Conservation (phyloP, 2,329 filamentous ascomycete species). For the Diaporthe amygdali region DNA sequence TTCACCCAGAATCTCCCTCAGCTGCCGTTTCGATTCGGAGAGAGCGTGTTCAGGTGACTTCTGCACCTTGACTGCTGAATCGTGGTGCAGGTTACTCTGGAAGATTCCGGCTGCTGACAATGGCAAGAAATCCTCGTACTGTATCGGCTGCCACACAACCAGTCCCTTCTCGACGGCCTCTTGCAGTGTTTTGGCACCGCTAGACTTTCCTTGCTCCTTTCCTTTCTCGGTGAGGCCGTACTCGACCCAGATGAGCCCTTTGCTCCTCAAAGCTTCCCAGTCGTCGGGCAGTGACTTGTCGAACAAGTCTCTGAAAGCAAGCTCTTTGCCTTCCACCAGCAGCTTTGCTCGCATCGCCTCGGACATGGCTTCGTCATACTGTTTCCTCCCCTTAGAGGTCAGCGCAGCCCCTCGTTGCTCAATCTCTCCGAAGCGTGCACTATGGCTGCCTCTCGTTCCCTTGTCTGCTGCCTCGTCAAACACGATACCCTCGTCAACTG, state of each 20-base stretch:
- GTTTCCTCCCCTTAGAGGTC: slow-evolving; percentile 46
- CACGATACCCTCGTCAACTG: slow-evolving; percentile 51
- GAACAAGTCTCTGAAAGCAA: not conserved
- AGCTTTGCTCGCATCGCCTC: slow-evolving; percentile 31
- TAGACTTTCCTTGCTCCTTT: not conserved
- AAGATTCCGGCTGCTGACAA: slow-evolving; percentile 56
- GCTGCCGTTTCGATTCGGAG: not conserved
- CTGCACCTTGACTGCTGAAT: not conserved
- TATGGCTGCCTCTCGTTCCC: slow-evolving; percentile 44
- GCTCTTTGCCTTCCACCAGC: not conserved
- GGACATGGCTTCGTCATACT: slow-evolving; percentile 52
- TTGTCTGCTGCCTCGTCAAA: slow-evolving; percentile 35
- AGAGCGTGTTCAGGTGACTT: not conserved
- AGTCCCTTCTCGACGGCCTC: slow-evolving; percentile 33
- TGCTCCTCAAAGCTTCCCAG: slow-evolving; percentile 40
- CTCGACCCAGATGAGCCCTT: slow-evolving; percentile 44
- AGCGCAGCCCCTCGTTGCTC: slow-evolving; percentile 58
- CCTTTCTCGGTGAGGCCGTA: slow-evolving; percentile 35
- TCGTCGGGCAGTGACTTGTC: slow-evolving; percentile 45
- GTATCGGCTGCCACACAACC: slow-evolving; percentile 48
- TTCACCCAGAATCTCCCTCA: slow-evolving; percentile 7
- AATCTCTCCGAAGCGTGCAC: slow-evolving; percentile 57
- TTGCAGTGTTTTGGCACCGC: not conserved
- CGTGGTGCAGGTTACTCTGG: slow-evolving; percentile 22
- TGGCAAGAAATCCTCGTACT: slow-evolving; percentile 60